Percentiles rank a stretch among this genome's conserved stretches.
Evolutionary conservation across 164 flowering plant species (phyloP).

Genomic region (Paratinospora sagittata): DNA sequence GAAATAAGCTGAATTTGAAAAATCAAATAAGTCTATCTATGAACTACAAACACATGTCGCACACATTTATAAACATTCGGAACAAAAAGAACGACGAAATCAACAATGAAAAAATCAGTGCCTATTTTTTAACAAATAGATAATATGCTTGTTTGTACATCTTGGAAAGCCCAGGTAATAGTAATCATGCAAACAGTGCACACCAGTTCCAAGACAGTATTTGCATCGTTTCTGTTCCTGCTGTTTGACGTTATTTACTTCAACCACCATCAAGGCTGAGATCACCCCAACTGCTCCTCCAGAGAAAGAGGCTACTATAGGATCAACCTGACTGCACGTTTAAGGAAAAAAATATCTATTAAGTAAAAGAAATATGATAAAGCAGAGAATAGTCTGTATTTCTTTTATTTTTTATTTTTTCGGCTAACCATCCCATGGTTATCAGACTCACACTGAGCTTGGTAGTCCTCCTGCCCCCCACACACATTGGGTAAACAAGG

Average conservation of each 20-base stretch:
- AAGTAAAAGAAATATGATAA: not conserved
- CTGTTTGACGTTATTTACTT: slow-evolving; percentile 91
- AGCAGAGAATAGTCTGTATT: too few species aligned
- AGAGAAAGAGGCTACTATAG: slow-evolving; percentile 98
- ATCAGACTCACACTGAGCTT: too few species aligned
- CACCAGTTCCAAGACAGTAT: slow-evolving; percentile 96
- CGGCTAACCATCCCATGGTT: too few species aligned
- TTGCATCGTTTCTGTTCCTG: slow-evolving; percentile 96
- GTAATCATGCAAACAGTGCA: not conserved
- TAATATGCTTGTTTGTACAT: not conserved
- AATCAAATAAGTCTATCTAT: not conserved
- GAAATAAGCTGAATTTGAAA: not conserved
- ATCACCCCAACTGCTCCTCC: slow-evolving; percentile 99
- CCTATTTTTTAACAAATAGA: not conserved
- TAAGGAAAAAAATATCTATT: slow-evolving; percentile 2
- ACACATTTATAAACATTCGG: not conserved
- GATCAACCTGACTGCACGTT: slow-evolving; percentile 86
- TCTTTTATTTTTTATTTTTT: too few species aligned
- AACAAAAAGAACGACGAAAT: not conserved
- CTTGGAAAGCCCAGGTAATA: not conserved
- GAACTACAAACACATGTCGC: not conserved
- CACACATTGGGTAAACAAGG: too few species aligned
- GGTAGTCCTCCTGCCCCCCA: too few species aligned
- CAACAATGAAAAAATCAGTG: not conserved
- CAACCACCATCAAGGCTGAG: slow-evolving; percentile 96